These are phyloP conservation scores for Lipomyces spencermartinsiae DNA, from an alignment of 805 yeast species.

Conservation along the genomic window DNA sequence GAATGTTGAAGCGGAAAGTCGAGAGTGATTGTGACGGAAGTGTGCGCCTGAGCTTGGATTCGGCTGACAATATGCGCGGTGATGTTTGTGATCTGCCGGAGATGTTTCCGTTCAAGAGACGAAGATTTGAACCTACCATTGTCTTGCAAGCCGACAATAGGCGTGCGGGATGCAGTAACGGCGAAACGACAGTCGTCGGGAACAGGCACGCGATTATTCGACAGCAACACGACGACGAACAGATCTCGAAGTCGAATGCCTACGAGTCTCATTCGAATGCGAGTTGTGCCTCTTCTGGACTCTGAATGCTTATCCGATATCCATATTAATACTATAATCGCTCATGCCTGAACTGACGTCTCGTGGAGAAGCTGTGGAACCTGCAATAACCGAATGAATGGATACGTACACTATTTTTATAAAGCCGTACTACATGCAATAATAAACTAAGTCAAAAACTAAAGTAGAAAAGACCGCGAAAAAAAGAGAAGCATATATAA, in stretches of 20 bases:
- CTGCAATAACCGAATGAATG: not conserved
- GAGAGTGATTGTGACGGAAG: not conserved
- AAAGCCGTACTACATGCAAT: conserved; percentile 2
- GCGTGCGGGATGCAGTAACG: not conserved
- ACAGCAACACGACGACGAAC: not conserved
- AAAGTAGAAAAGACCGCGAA: not conserved
- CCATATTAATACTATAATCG: not conserved
- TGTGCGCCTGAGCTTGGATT: not conserved
- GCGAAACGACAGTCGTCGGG: not conserved
- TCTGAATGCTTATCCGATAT: not conserved
- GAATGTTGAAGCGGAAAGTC: not conserved
- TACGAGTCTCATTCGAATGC: not conserved
- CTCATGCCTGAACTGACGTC: not conserved
- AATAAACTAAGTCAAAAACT: not conserved
- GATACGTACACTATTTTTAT: not conserved
- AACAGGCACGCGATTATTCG: not conserved
- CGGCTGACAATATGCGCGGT: not conserved
- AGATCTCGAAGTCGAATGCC: not conserved
- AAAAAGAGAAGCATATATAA: not conserved
- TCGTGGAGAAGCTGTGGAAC: not conserved
- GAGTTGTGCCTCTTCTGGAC: not conserved
- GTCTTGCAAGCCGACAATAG: not conserved
- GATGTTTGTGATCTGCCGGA: not conserved
- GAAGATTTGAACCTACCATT: not conserved
- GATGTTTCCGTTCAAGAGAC: not conserved